Evolutionary conservation across 345 rosid species (phyloP).

Genomic region (Aethionema arabicum): DNA sequence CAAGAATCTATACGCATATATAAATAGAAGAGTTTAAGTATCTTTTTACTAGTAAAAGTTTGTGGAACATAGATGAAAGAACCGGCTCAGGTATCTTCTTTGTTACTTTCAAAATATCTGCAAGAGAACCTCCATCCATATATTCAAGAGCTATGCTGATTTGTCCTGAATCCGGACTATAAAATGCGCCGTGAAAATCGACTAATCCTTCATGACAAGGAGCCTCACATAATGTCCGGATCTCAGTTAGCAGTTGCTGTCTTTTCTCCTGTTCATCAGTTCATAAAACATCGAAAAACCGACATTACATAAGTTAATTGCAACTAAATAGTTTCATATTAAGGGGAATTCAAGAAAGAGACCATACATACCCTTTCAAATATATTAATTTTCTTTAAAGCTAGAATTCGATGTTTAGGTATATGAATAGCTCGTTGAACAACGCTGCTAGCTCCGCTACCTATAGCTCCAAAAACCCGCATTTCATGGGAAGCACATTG

Average conservation of each 20-base stretch:
- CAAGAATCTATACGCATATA: conserved; percentile 8
- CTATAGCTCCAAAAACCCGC: conserved; percentile 89
- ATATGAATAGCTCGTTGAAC: conserved; percentile 96
- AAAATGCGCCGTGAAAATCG: conserved; percentile 94
- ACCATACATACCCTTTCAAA: conserved; percentile 66
- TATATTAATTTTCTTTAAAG: conserved; percentile 87
- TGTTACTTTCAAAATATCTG: conserved; percentile 63
- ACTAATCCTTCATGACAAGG: conserved; percentile 91
- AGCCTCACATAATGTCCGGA: conserved; percentile 90
- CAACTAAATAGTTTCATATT: neutral
- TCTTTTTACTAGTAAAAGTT: conserved; percentile 67
- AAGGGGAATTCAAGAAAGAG: conserved; percentile 14
- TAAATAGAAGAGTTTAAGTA: conserved; percentile 16
- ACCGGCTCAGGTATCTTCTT: conserved; percentile 80
- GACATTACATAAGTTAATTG: neutral
- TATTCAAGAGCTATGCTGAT: conserved; percentile 96
- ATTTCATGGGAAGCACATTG: conserved; percentile 91
- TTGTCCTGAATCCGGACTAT: conserved; percentile 89
- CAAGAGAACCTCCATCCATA: conserved; percentile 96
- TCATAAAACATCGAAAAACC: neutral
- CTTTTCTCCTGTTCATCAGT: conserved; percentile 73
- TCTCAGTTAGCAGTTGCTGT: conserved; percentile 90
- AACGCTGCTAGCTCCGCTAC: conserved; percentile 96
- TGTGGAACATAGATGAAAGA: conserved; percentile 84
- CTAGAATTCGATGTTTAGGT: conserved; percentile 79